Conservation (phyloP, 768 basidiomycete genomes). For the Lactarius sp. region DNA sequence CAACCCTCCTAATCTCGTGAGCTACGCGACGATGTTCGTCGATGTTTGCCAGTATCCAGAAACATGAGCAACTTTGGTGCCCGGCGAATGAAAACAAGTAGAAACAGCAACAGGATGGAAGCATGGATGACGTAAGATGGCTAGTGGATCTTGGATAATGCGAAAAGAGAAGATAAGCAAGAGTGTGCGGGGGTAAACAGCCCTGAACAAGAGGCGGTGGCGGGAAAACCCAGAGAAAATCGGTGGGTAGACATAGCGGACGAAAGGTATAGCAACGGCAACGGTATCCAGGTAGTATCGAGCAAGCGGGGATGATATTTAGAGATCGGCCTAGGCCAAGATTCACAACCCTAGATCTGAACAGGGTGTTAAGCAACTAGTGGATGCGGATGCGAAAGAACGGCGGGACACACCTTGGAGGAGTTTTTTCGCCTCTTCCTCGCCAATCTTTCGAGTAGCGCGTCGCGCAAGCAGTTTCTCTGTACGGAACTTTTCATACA, state of each 20-base stretch:
- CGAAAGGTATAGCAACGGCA: conserved; percentile 13
- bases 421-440: conserved; percentile 66
- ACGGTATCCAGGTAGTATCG: conserved; percentile 18
- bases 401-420: conserved; percentile 54
- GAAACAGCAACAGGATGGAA: conserved; percentile 10
- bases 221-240: not conserved
- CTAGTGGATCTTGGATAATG: not conserved
- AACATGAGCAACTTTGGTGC: not conserved
- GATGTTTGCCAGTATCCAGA: not conserved
- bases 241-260: conserved; percentile 8
- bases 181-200: not conserved
- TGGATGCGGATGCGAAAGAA: not conserved
- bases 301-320: not conserved
- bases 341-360: conserved; percentile 22
- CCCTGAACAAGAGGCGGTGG: not conserved
- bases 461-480: conserved; percentile 86
- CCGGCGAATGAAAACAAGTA: conserved; percentile 10
- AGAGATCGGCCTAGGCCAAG: not conserved
- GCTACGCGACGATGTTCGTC: not conserved
- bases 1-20: not conserved
- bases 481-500: conserved; percentile 91
- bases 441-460: conserved; percentile 72
- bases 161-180: conserved; percentile 7
- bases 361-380: not conserved
- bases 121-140: not conserved